Conservation (phyloP, 2,329 filamentous ascomycete genomes). For the Biscogniauxia marginata region DNA sequence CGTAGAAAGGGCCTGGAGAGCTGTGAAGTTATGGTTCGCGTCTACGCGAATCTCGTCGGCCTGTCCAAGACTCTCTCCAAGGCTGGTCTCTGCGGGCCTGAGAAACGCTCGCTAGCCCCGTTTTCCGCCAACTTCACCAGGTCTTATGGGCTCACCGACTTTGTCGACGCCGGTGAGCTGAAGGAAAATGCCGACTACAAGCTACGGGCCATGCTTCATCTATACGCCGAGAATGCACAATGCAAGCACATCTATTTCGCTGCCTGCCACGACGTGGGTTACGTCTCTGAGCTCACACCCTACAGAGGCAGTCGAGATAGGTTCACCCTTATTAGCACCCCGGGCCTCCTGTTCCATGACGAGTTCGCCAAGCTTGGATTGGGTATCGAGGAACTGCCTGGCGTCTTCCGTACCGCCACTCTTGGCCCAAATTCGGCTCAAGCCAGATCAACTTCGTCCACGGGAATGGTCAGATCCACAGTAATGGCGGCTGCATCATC, state of each 20-base stretch:
- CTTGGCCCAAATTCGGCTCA: conserved; percentile 21
- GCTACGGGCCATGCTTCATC: conserved; percentile 47
- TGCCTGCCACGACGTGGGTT: conserved; percentile 59
- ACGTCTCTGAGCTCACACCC: conserved; percentile 55
- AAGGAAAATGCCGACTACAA: conserved; percentile 62
- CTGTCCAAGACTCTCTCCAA: conserved; percentile 50
- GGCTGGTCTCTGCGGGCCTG: conserved; percentile 48
- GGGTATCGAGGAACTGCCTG: conserved; percentile 48
- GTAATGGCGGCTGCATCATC: background rate
- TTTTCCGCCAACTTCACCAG: conserved; percentile 58
- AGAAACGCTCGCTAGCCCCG: conserved; percentile 54
- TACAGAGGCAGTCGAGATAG: conserved; percentile 47
- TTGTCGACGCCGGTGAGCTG: conserved; percentile 59
- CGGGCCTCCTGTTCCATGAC: conserved; percentile 46
- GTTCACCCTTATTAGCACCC: conserved; percentile 52
- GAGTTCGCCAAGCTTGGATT: conserved; percentile 54
- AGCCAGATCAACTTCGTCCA: conserved; percentile 2
- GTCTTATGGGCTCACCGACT: conserved; percentile 58
- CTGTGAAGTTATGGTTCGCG: conserved; percentile 53
- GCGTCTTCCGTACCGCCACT: conserved; percentile 48
- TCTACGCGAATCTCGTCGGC: conserved; percentile 55
- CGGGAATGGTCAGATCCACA: background rate
- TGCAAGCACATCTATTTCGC: conserved; percentile 66
- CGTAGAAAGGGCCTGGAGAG: conserved; percentile 46
- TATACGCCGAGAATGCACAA: conserved; percentile 57